These are phyloP conservation scores for Sporisorium graminicola DNA, from an alignment of 1,284 basidiomycete species.

Conservation along the genomic window DNA sequence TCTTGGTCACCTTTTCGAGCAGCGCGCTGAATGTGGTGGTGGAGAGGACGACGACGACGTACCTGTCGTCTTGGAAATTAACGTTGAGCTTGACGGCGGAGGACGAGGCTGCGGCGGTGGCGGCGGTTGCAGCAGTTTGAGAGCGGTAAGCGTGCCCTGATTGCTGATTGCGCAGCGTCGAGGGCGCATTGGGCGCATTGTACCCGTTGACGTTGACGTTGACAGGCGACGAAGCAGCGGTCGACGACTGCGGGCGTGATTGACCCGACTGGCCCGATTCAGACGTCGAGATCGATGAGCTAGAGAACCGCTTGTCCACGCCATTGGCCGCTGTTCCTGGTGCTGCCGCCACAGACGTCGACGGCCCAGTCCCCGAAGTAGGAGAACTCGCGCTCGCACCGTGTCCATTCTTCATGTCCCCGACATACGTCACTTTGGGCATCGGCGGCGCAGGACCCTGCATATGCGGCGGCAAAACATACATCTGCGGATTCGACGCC, in stretches of 20 bases:
- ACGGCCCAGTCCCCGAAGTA: background rate
- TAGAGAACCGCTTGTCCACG: slow-evolving; percentile 52
- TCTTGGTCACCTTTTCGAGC: slow-evolving; percentile 88
- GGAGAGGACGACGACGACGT: slow-evolving; percentile 87
- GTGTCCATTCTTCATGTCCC: slow-evolving; percentile 12
- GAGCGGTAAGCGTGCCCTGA: background rate
- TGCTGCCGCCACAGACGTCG: background rate
- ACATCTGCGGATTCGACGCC: slow-evolving; percentile 55
- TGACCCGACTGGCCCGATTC: slow-evolving; percentile 49
- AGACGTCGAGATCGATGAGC: slow-evolving; percentile 53
- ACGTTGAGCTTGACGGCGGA: slow-evolving; percentile 72
- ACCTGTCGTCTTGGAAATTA: slow-evolving; percentile 88
- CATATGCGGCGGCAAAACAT: slow-evolving; percentile 33
- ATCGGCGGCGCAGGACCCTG: slow-evolving; percentile 48
- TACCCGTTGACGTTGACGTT: slow-evolving; percentile 24
- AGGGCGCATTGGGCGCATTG: background rate
- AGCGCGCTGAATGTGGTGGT: slow-evolving; percentile 82
- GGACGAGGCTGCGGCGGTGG: slow-evolving; percentile 7
- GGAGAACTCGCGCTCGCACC: background rate
- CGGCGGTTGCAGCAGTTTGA: slow-evolving; percentile 2
- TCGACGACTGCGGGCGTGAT: slow-evolving; percentile 52
- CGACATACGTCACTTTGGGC: slow-evolving; percentile 30
- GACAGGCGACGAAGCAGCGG: slow-evolving; percentile 59
- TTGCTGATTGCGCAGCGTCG: background rate
- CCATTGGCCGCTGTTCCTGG: background rate